Evolutionary conservation across 345 rosid genomes (phyloP).

Genomic region (Erodium maritimum): DNA sequence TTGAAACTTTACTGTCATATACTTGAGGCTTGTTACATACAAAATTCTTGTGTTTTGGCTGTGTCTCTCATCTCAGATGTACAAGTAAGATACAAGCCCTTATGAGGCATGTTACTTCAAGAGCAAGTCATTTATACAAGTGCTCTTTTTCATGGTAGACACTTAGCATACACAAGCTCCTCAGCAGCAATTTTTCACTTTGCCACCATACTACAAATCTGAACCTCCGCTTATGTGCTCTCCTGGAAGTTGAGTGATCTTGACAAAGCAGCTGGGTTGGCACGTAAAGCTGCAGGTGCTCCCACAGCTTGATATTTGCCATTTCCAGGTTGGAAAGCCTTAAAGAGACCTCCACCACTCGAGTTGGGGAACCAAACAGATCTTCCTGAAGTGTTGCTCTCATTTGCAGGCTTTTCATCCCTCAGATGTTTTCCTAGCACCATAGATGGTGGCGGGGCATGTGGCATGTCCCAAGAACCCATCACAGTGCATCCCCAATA

Average conservation of each 20-base stretch:
- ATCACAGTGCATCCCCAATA: conserved; percentile 35
- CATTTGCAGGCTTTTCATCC: conserved; percentile 26
- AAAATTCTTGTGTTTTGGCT: neutral
- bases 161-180: neutral
- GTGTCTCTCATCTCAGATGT: neutral
- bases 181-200: neutral
- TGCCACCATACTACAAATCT: neutral
- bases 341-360: conserved; percentile 26
- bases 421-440: conserved; percentile 54
- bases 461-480: conserved; percentile 12
- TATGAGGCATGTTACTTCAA: neutral
- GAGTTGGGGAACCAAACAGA: conserved; percentile 24
- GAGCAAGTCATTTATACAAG: neutral
- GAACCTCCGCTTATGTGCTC: conserved; percentile 18
- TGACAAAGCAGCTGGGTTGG: conserved; percentile 69
- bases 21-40: neutral
- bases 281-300: conserved; percentile 34
- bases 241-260: conserved; percentile 62
- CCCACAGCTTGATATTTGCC: conserved; percentile 16
- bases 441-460: conserved; percentile 15
- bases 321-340: conserved; percentile 29
- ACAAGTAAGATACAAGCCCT: neutral
- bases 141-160: neutral
- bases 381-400: conserved; percentile 13
- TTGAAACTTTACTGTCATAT: neutral